Evolutionary conservation across 257 asterid species (phyloP), one percentile per base, ranked within the genome.

Genomic region (Mentha longifolia): DNA sequence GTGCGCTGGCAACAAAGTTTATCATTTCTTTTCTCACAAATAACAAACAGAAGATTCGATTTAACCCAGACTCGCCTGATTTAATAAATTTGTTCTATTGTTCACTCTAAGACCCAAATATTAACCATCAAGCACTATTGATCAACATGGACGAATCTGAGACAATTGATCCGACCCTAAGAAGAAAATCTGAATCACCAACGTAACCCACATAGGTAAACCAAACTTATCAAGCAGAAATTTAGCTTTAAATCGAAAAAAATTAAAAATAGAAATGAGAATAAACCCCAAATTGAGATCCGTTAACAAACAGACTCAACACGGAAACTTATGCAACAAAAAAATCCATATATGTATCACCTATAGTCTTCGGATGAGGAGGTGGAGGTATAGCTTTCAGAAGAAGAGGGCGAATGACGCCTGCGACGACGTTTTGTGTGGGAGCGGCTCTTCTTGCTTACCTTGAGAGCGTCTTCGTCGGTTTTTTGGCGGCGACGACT

Each of bases 311-410:
- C 17, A 64, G 39, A 15, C 43, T 56, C 52, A 42, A 63, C 12
- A 19, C 16, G 67, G 50, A 69, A 63, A 3, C 30, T 30, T 11
- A 15, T 15, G 19, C 28, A 49, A 25, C 19, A 22, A 47, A 64
- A 64, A 20, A 52, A 14, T 17, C 8, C 1, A 2, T 5, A 19
- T 14, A 73, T 17, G 19, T 5, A 15, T 15, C 46, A 91, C 98
- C 97, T 91, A 82, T 74, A 80, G 74, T 79, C 85, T 22, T 80
- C 89, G 37, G 87, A 84, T 8, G 97, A 92, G 55, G 92, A 91
- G 46, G 85, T 79, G 14, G 85, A 68, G 50, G 87, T 76, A 70
- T 81, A 67, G 77, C 80, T 76, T 25, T 88, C 97, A n/a, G 92
- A 79, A 3, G 97, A 82, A 69, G 93, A 80, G 15, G 95, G 81